These are phyloP conservation scores for Fraxinus paxiana DNA, from an alignment of 305 asterid genomes.

Conservation along the genomic window DNA sequence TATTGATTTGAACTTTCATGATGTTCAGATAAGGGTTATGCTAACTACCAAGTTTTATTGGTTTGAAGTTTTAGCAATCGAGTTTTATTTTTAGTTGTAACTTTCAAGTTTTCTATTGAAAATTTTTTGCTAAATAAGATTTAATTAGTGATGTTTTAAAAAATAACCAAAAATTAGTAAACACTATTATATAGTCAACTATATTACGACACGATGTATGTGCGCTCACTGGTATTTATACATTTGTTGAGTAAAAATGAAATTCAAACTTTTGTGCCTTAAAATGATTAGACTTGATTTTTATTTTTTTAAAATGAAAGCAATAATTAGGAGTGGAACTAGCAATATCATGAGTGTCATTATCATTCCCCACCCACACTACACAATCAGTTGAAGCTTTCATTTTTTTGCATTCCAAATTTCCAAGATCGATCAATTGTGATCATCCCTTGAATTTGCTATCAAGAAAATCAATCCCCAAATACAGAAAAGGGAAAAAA, in stretches of 20 bases:
- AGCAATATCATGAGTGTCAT: constrained; percentile 26
- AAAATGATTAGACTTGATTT: neutral
- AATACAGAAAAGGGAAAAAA: neutral
- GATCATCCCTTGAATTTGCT: constrained; percentile 21
- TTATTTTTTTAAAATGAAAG: neutral
- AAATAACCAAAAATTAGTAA: too few relatives aligned
- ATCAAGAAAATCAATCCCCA: neutral
- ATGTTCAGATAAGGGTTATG: too few relatives aligned
- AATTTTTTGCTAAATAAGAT: too few relatives aligned
- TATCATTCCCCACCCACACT: neutral
- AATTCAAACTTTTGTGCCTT: neutral
- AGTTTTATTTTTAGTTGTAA: too few relatives aligned
- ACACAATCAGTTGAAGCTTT: constrained; percentile 24
- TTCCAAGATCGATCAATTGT: constrained; percentile 10
- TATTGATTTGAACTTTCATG: too few relatives aligned
- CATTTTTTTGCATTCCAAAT: constrained; percentile 11
- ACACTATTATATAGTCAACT: too few relatives aligned
- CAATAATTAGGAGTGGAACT: constrained; percentile 19
- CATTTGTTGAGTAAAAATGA: neutral
- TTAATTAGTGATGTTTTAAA: too few relatives aligned
- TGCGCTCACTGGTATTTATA: too few relatives aligned
- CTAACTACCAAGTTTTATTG: too few relatives aligned
- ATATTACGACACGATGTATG: too few relatives aligned
- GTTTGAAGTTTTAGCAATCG: too few relatives aligned
- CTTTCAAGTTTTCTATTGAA: too few relatives aligned